Conservation (phyloP, 805 yeast species). For the Starmerella potacharoeniae region DNA sequence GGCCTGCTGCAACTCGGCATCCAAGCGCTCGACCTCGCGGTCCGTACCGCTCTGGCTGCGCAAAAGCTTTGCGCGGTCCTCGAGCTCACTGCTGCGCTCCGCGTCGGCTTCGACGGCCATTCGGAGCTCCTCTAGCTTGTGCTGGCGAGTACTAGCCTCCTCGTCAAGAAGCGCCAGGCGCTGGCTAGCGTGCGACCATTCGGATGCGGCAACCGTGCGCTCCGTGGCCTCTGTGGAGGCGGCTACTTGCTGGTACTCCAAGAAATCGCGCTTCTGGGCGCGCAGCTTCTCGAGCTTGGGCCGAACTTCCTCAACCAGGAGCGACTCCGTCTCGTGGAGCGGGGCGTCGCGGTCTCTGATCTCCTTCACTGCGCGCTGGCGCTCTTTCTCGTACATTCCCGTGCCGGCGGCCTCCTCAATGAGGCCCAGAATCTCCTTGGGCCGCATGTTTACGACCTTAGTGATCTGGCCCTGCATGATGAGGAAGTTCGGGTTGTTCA, state of each 20-base stretch:
- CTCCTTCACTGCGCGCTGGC: constrained; percentile 82
- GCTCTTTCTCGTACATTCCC: constrained; percentile 83
- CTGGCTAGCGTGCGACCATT: constrained; percentile 33
- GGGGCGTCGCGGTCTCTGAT: constrained; percentile 86
- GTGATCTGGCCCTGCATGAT: constrained; percentile 99
- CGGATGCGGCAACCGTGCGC: constrained; percentile 67
- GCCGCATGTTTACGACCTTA: constrained; percentile 92
- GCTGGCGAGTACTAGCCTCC: not conserved
- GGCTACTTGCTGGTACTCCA: constrained; percentile 79
- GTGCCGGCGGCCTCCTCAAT: constrained; percentile 99
- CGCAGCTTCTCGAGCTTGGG: constrained; percentile 78
- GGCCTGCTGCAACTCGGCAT: constrained; percentile 7
- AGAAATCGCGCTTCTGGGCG: constrained; percentile 65
- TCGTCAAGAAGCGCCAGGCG: constrained; percentile 5
- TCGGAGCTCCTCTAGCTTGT: constrained; percentile 27
- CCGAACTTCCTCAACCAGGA: constrained; percentile 77
- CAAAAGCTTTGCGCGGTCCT: constrained; percentile 3
- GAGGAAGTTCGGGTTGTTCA: constrained; percentile 91
- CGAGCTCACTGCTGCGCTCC: constrained; percentile 1
- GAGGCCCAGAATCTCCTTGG: constrained; percentile 74
- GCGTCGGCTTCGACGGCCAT: constrained; percentile 8
- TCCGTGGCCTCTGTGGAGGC: constrained; percentile 65
- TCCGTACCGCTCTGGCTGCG: constrained; percentile 1
- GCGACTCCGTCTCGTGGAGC: constrained; percentile 58
- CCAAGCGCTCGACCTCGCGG: constrained; percentile 4